Base-by-base conservation (phyloP, 169 alveolate species). In the Theileria annulata region DNA sequence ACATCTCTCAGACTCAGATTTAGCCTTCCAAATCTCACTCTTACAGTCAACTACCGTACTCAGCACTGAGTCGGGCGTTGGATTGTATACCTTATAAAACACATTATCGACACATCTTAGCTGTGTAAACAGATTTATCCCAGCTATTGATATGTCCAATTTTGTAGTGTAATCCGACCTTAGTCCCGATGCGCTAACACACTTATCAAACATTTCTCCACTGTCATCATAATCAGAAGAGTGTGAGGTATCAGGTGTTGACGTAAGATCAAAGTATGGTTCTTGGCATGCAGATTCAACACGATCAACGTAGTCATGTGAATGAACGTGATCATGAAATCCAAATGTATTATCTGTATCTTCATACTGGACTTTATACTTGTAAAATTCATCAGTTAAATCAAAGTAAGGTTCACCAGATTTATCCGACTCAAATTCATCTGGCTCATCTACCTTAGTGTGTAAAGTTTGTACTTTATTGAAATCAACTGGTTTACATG, bases 21-120 rank as follows among this genome's bases (percentile, higher is more conserved):
- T 48, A 4, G 76, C 76, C 15, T 13, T 23, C 76, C 76, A 68
- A n/a, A 68, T 37, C 47, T 17, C 49, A 21, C 33, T 58, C 21
- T 30, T 23, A 35, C 23, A 19, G 30, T 68, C 76, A n/a, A 68
- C 76, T 30, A 68, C 76, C 1, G 19, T 48, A 0, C 27, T 21
- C 25, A 23, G 23, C 6, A 21, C 2, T 31, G 21, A 9, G n/a
- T n/a, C 21, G 19, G 27, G 6, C 49, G 51, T 37, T 19, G 31
- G 28, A 17, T 37, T 62, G 33, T 62, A 62, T 30, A 62, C 3
- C 10, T 62, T 62, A 30, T 62, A 62, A 17, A 27, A 21, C 23
- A 62, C 71, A 37, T 62, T 62, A 37, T 62, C 71, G 12, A 62
- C 71, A 37, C 31, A 21, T 27, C 71, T 62, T 8, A 42, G 13